Conservation (phyloP, 495 filamentous ascomycete species). For the Talaromyces thailandensis region DNA sequence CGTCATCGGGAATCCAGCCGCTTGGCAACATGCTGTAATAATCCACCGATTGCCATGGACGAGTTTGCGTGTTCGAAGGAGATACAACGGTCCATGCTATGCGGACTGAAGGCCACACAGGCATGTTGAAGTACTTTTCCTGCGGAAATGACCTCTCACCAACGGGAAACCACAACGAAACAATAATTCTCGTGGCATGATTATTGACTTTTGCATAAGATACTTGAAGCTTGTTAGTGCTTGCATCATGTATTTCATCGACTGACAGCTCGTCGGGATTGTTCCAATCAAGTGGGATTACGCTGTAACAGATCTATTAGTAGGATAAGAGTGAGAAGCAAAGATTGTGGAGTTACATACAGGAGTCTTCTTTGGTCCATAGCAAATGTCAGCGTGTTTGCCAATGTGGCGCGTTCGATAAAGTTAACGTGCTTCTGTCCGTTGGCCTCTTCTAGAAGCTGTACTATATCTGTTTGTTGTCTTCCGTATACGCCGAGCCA, state of each 20-base stretch:
- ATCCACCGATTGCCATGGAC: slow-evolving; percentile 7
- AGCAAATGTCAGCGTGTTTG: background rate
- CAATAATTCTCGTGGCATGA: background rate
- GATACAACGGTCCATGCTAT: slow-evolving; percentile 3
- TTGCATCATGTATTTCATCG: background rate
- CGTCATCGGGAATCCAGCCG: slow-evolving; percentile 14
- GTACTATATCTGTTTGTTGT: slow-evolving; percentile 1
- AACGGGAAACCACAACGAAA: slow-evolving; percentile 1
- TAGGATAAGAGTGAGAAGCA: background rate
- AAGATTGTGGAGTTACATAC: background rate
- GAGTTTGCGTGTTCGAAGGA: background rate
- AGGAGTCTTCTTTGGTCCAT: background rate
- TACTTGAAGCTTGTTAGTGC: background rate
- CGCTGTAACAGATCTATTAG: background rate
- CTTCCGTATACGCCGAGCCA: background rate
- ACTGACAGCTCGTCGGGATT: background rate
- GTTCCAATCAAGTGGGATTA: background rate
- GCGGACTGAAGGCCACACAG: background rate
- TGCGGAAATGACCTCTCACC: background rate
- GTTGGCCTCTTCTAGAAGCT: background rate
- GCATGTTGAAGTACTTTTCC: background rate
- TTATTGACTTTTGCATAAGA: background rate
- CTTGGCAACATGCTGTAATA: slow-evolving; percentile 15
- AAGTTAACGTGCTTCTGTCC: background rate
- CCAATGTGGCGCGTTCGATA: background rate